Evolutionary conservation across 1,139 yeast species (phyloP).

Genomic region (Scheffersomyces cryptocercus): DNA sequence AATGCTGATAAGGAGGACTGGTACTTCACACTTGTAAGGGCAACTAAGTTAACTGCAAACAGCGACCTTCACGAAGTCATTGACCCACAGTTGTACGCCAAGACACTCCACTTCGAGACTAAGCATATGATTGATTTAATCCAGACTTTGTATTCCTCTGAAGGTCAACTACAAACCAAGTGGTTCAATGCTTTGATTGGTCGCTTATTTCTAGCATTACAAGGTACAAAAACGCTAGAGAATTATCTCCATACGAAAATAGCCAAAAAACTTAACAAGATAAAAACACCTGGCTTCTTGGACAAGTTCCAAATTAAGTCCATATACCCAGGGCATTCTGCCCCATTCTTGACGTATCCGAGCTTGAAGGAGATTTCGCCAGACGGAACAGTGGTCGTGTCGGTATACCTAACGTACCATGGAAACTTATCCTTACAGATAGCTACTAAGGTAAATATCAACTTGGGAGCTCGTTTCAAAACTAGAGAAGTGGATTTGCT

Average conservation of each 20-base stretch:
- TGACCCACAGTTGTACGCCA: constrained; percentile 55
- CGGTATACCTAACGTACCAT: constrained; percentile 62
- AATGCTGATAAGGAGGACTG: constrained; percentile 88
- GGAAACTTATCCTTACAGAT: constrained; percentile 77
- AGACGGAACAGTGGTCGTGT: constrained; percentile 73
- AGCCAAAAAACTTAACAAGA: constrained; percentile 70
- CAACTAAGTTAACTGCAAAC: constrained; percentile 56
- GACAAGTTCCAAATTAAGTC: constrained; percentile 77
- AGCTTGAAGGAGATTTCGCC: constrained; percentile 69
- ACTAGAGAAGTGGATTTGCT: constrained; percentile 76
- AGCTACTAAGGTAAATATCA: constrained; percentile 75
- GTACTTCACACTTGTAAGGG: constrained; percentile 81
- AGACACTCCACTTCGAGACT: constrained; percentile 71
- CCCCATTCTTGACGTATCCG: constrained; percentile 81
- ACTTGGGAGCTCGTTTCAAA: constrained; percentile 73
- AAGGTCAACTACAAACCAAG: constrained; percentile 78
- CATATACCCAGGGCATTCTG: constrained; percentile 74
- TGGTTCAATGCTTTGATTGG: constrained; percentile 92
- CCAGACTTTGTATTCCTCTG: constrained; percentile 76
- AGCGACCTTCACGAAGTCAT: constrained; percentile 12
- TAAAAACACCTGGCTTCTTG: constrained; percentile 83
- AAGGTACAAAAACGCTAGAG: constrained; percentile 67
- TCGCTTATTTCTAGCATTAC: constrained; percentile 72
- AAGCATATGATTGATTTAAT: constrained; percentile 71
- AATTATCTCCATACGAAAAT: constrained; percentile 58